phyloP scores from a whole-genome alignment of 371 early-diverging fungal species.

The Paraphysoderma sedebokerense region DNA sequence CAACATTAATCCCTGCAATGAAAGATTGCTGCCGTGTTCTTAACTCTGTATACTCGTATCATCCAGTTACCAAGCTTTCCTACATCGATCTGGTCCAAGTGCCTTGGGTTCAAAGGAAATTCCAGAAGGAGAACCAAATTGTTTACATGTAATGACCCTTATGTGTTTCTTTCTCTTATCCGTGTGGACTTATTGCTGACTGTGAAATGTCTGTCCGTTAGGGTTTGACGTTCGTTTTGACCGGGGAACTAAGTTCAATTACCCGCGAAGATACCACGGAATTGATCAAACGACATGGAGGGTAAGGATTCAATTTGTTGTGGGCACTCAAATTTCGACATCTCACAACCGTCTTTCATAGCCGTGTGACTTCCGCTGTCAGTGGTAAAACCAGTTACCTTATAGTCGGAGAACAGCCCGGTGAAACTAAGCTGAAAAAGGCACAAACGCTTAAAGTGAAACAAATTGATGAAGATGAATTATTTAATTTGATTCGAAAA shows the following conservation, averaged over 20 bases:
- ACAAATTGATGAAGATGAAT: constrained; percentile 74
- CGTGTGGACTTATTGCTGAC: not conserved
- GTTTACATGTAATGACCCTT: constrained; percentile 25
- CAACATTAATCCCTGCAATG: too few relatives aligned
- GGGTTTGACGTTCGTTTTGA: constrained; percentile 80
- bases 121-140: constrained; percentile 60
- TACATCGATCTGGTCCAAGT: constrained; percentile 30
- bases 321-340: not conserved
- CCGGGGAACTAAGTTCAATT: constrained; percentile 68
- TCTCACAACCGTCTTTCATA: constrained; percentile 9
- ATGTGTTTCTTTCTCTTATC: not conserved
- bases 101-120: constrained; percentile 55
- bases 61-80: too few relatives aligned
- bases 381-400: constrained; percentile 85
- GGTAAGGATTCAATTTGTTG: constrained; percentile 19
- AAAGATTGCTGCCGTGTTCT: too few relatives aligned
- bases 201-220: constrained; percentile 2
- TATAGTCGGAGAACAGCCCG: constrained; percentile 85
- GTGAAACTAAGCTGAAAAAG: constrained; percentile 76
- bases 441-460: constrained; percentile 52
- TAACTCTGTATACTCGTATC: too few relatives aligned
- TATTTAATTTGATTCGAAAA: constrained; percentile 60
- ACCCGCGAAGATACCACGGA: constrained; percentile 59
- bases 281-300: constrained; percentile 80
- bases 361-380: constrained; percentile 63